Conservation (phyloP, 2,329 filamentous ascomycete genomes). For the Aureobasidium zeae region DNA sequence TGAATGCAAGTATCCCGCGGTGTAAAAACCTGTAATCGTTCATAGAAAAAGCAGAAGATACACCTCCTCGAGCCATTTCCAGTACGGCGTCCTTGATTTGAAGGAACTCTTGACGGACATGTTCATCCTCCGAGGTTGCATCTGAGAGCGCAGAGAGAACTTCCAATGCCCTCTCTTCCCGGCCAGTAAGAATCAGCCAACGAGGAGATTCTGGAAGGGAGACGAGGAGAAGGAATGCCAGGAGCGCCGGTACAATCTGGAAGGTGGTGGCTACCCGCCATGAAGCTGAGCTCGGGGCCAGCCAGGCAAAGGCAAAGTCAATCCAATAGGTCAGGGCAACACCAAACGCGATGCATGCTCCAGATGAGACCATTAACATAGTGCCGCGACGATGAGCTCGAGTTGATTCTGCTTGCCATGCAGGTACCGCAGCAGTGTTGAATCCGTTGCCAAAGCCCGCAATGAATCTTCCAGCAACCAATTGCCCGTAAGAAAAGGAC, state of each 20-base stretch:
- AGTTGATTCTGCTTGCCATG: slow-evolving; percentile 40
- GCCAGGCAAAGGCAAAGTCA: slow-evolving; percentile 25
- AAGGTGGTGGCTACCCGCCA: slow-evolving; percentile 27
- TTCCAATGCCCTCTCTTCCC: slow-evolving; percentile 28
- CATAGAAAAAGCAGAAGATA: slow-evolving; percentile 27
- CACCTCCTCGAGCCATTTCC: slow-evolving; percentile 26
- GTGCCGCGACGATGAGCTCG: slow-evolving; percentile 39
- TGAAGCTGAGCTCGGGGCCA: slow-evolving; percentile 24
- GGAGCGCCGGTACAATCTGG: slow-evolving; percentile 24
- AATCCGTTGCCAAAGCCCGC: slow-evolving; percentile 38
- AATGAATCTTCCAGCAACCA: slow-evolving; percentile 43
- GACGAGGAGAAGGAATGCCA: slow-evolving; percentile 20
- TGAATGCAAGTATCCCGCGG: slow-evolving; percentile 35
- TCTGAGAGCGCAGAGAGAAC: slow-evolving; percentile 29
- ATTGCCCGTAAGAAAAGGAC: slow-evolving; percentile 37
- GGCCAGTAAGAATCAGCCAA: slow-evolving; percentile 28
- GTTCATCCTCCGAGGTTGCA: slow-evolving; percentile 28
- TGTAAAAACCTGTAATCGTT: slow-evolving; percentile 37
- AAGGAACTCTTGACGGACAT: slow-evolving; percentile 22
- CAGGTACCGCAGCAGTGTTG: slow-evolving; percentile 36
- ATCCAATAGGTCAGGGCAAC: slow-evolving; percentile 37
- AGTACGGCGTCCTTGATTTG: slow-evolving; percentile 32
- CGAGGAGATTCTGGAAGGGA: slow-evolving; percentile 28
- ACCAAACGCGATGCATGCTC: slow-evolving; percentile 38
- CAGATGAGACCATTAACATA: slow-evolving; percentile 40